phyloP scores from a whole-genome alignment of 169 alveolate genomes.

The Blepharisma undulans region DNA sequence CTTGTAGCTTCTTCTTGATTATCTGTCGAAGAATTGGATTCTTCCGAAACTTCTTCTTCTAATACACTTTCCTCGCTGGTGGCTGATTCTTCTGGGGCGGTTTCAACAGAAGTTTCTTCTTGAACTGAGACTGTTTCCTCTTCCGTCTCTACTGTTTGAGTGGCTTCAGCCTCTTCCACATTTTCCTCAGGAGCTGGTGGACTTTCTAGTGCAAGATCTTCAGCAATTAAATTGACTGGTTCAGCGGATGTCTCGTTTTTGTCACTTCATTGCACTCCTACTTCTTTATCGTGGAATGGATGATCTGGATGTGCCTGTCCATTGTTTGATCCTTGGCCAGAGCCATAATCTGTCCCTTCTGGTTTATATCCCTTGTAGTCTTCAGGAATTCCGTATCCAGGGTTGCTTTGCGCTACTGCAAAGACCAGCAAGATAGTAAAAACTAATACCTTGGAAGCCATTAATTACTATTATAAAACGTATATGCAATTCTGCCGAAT shows the following conservation, averaged over 20 bases:
- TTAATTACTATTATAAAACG: not conserved
- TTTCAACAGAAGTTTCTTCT: not conserved
- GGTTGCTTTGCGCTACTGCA: not conserved
- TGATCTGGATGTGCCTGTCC: not conserved
- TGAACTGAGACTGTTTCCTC: too few relatives aligned
- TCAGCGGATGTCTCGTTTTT: not conserved
- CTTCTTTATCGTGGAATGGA: not conserved
- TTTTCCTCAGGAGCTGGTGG: not conserved
- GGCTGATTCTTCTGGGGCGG: not conserved
- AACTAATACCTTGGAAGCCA: not conserved
- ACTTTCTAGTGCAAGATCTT: not conserved
- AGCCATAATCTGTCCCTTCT: not conserved
- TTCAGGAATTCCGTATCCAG: not conserved
- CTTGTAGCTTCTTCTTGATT: not conserved
- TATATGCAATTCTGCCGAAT: not conserved
- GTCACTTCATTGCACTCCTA: not conserved
- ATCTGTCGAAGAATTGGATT: not conserved
- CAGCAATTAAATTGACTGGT: not conserved
- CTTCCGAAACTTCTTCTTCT: not conserved
- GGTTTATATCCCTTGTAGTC: not conserved
- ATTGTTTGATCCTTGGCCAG: not conserved
- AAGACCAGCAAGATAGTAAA: not conserved
- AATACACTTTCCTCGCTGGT: not conserved
- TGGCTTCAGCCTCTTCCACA: not conserved
- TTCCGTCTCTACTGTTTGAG: too few relatives aligned